A percentile compares a stretch with the other conserved stretches of the same genome.
Conservation (phyloP, 805 yeast genomes). For the Saccharomycopsis sp. region DNA sequence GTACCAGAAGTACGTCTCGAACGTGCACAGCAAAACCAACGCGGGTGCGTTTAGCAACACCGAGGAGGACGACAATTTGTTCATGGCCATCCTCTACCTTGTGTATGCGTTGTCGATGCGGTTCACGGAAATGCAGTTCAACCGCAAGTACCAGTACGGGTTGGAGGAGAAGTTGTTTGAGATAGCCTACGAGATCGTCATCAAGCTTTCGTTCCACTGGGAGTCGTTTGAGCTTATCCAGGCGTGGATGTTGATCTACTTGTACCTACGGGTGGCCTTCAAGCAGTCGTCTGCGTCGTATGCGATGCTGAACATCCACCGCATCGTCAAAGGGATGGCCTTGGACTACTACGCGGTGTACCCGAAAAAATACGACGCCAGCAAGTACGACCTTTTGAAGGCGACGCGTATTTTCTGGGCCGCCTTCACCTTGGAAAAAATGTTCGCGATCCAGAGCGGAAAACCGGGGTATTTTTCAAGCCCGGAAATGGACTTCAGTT, state of each 20-base stretch:
- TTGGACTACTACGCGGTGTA: conserved; percentile 28
- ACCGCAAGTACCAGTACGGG: conserved; percentile 21
- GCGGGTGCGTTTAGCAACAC: conserved; percentile 27
- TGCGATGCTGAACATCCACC: conserved; percentile 37
- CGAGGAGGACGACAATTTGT: conserved; percentile 30
- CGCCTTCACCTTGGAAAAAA: conserved; percentile 46
- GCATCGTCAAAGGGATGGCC: conserved; percentile 40
- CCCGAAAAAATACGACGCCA: conserved; percentile 24
- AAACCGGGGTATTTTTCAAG: conserved; percentile 32
- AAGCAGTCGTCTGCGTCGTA: conserved; percentile 39
- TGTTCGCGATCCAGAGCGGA: conserved; percentile 48
- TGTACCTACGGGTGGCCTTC: conserved; percentile 38
- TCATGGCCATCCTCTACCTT: conserved; percentile 44
- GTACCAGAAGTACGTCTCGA: conserved; percentile 26
- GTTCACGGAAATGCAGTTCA: conserved; percentile 36
- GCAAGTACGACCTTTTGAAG: conserved; percentile 35
- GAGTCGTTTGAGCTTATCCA: conserved; percentile 45
- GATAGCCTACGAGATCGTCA: conserved; percentile 33
- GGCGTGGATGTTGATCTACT: conserved; percentile 40
- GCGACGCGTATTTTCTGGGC: conserved; percentile 49
- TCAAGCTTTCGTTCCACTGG: conserved; percentile 42
- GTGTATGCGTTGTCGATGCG: conserved; percentile 46
- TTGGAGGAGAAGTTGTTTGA: conserved; percentile 40
- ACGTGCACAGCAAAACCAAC: conserved; percentile 19
- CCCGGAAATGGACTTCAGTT: conserved; percentile 31